These are phyloP conservation scores for Poteriospumella lacustris DNA, from an alignment of 108 stramenopile species.

Conservation along the genomic window DNA sequence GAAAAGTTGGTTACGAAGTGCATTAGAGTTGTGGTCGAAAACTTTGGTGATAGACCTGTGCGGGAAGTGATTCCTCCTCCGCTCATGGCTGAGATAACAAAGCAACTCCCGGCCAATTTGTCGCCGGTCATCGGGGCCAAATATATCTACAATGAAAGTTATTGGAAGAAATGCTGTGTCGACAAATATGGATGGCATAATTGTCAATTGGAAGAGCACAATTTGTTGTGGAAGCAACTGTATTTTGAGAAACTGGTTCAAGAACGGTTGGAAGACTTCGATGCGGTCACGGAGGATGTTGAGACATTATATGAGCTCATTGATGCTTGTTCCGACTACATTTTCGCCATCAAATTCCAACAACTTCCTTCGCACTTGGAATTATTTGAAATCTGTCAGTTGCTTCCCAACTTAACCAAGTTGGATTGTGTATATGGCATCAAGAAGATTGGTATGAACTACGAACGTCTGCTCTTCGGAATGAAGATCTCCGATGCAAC, in stretches of 20 bases:
- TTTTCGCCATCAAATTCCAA: slow-evolving; percentile 44
- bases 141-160: slow-evolving; percentile 57
- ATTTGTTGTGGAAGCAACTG: slow-evolving; percentile 64
- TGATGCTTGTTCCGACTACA: slow-evolving; percentile 47
- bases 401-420: slow-evolving; percentile 54
- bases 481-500: slow-evolving; percentile 62
- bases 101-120: slow-evolving; percentile 30
- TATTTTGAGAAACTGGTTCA: slow-evolving; percentile 50
- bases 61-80: slow-evolving; percentile 33
- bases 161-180: slow-evolving; percentile 57
- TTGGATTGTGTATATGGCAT: slow-evolving; percentile 54
- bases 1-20: slow-evolving; percentile 37
- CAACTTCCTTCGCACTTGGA: slow-evolving; percentile 55
- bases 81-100: slow-evolving; percentile 24
- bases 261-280: slow-evolving; percentile 42
- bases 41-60: slow-evolving; percentile 37
- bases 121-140: slow-evolving; percentile 43
- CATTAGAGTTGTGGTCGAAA: slow-evolving; percentile 40
- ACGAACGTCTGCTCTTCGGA: slow-evolving; percentile 61
- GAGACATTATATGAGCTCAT: slow-evolving; percentile 44
- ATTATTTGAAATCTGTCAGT: slow-evolving; percentile 30
- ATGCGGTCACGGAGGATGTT: slow-evolving; percentile 23
- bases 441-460: slow-evolving; percentile 55
- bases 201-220: slow-evolving; percentile 56
- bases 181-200: slow-evolving; percentile 42